phyloP scores from a whole-genome alignment of 2,329 filamentous ascomycete genomes.

The Fusarium luffae region DNA sequence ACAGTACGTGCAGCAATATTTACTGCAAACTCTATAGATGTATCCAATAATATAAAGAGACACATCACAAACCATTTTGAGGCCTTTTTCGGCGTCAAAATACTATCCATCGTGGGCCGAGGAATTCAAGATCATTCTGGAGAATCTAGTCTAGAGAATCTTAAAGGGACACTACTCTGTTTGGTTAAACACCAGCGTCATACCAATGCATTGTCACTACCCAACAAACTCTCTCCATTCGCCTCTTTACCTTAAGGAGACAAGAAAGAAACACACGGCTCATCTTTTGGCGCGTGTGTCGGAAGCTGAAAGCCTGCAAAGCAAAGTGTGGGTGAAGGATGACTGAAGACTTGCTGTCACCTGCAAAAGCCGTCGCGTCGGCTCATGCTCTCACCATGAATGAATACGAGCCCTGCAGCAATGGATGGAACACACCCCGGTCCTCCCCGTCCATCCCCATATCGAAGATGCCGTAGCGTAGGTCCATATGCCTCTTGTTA shows the following conservation, averaged over 20 bases:
- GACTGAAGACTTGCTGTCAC: conserved; percentile 25
- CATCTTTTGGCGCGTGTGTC: conserved; percentile 37
- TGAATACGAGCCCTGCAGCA: conserved; percentile 43
- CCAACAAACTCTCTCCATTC: conserved; percentile 30
- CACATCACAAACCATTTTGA: neutral
- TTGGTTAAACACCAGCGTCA: conserved; percentile 28
- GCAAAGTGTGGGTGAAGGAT: neutral
- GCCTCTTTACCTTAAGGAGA: conserved; percentile 9
- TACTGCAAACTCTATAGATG: neutral
- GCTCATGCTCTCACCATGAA: conserved; percentile 25
- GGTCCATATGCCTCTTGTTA: neutral
- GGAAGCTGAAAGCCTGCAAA: conserved; percentile 28
- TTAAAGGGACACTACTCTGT: conserved; percentile 1
- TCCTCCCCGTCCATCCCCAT: conserved; percentile 8
- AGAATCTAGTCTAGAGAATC: neutral
- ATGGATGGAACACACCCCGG: neutral
- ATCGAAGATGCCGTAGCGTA: neutral
- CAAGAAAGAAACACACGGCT: conserved; percentile 21
- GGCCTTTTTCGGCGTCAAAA: neutral
- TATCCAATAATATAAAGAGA: neutral
- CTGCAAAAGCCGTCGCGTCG: conserved; percentile 39
- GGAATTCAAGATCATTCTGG: conserved; percentile 4
- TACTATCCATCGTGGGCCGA: neutral
- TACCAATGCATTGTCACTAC: conserved; percentile 18
- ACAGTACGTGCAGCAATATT: neutral